These are phyloP conservation scores for Diaporthe amygdali DNA, from an alignment of 2,329 filamentous ascomycete species.

Conservation along the genomic window DNA sequence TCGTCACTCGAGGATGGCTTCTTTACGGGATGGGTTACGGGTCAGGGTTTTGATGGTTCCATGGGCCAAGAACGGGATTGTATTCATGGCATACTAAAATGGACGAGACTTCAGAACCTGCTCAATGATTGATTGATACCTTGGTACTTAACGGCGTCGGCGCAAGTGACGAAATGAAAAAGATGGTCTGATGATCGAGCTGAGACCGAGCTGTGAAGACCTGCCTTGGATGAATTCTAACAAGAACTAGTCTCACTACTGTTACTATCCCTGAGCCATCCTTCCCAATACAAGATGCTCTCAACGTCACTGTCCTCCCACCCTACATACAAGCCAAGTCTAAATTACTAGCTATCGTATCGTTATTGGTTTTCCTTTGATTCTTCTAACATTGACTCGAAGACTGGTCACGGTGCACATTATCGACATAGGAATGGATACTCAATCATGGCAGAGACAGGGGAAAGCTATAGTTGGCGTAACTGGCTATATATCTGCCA, in stretches of 20 bases:
- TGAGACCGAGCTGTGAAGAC: not conserved
- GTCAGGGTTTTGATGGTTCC: conserved; percentile 23
- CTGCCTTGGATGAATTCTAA: not conserved
- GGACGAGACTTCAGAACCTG: conserved; percentile 28
- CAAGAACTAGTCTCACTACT: not conserved
- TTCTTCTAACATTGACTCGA: no score
- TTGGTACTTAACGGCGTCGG: conserved; percentile 25
- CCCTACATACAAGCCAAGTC: not conserved
- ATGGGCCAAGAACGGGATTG: conserved; percentile 27
- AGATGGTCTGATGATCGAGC: conserved; percentile 4
- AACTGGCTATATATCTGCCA: no score
- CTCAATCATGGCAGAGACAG: no score
- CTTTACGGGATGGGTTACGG: conserved; percentile 38
- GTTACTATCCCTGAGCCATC: not conserved
- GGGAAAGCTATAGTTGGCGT: no score
- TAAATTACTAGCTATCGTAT: not conserved
- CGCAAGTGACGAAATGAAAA: conserved; percentile 24
- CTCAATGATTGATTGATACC: conserved; percentile 26
- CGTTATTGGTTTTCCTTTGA: no score
- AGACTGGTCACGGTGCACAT: no score
- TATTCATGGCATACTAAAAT: conserved; percentile 35
- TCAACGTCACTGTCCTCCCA: not conserved
- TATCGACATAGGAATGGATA: no score
- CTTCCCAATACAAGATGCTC: not conserved
- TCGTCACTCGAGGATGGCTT: conserved; percentile 38